These are phyloP conservation scores for Orychophragmus violaceus DNA, from an alignment of 345 rosid species.

Conservation along the genomic window DNA sequence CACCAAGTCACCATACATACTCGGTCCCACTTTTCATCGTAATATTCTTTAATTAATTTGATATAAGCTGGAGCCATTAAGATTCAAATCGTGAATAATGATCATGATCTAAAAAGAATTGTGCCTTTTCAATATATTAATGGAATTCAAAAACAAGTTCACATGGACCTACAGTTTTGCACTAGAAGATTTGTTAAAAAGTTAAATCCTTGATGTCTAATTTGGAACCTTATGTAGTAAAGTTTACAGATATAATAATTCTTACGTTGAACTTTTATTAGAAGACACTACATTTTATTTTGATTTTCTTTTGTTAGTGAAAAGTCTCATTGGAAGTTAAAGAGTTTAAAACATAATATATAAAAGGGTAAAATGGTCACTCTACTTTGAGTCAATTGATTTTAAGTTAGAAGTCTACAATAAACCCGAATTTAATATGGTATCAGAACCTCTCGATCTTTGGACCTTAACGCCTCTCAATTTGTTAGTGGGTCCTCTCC, in stretches of 20 bases:
- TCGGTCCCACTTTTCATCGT: background rate
- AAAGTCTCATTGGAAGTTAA: too few relatives aligned
- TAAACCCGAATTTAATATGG: too few relatives aligned
- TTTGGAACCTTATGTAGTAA: background rate
- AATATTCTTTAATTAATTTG: background rate
- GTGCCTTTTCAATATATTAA: background rate
- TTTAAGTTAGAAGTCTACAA: too few relatives aligned
- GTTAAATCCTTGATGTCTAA: background rate
- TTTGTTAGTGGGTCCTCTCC: too few relatives aligned
- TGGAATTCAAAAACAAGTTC: constrained; percentile 3
- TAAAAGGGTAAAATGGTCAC: too few relatives aligned
- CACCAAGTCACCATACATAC: background rate
- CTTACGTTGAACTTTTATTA: background rate
- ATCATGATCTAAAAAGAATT: background rate
- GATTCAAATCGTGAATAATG: background rate
- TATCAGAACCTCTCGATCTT: too few relatives aligned
- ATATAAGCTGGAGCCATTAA: background rate
- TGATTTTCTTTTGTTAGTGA: too few relatives aligned
- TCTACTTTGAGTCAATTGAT: too few relatives aligned
- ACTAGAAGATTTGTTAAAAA: background rate
- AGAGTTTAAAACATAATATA: too few relatives aligned
- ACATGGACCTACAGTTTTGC: constrained; percentile 2
- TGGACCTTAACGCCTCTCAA: too few relatives aligned
- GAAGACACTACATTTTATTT: too few relatives aligned
- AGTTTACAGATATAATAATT: background rate